Base-by-base conservation (phyloP, 2,329 filamentous ascomycete species). In the Talaromyces sp. region DNA sequence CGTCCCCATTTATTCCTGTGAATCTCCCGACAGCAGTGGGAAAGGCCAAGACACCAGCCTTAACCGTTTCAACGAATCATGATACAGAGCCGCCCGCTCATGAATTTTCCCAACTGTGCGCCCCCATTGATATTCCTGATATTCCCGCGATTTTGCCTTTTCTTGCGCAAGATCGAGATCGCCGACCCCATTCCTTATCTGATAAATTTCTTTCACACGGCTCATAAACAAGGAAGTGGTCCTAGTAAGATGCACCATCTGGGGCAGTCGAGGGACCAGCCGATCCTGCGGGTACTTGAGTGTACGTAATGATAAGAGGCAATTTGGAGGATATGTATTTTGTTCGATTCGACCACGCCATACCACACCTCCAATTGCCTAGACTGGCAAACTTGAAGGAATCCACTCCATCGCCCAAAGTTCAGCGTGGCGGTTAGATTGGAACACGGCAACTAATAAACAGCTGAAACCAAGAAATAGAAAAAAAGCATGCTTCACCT, bases 161-260 rank as follows among this genome's bases (percentile, higher is more conserved):
- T 10, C n/a, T 14, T 30, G 10, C 37, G 30, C 29, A 32, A 39
- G 52, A 58, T 60, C 54, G 40, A 33, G 58, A 55, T 47, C 24
- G 46, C 24, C 36, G 17, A 47, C 43, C 4, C 53, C 52, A 58
- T 46, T 47, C 45, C 44, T 52, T 51, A 58, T 58, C 57, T 48
- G 57, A 60, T 56, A 53, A 49, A 32, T 36, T 29, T 30, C 3
- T 17, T 47, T 27, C 45, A 43, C 43, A 52, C 51, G 47, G 51
- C 51, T 54, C 35, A 44, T 40, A 43, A 48, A 51, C 54, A 53
- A 52, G 51, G 45, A 58, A 63, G 56, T 56, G 60, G 52, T 37
- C 40, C 19, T 14, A 14, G 14, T 6, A 43, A 19, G 19, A n/a
- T 41, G 13, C 16, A 10, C 40, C 40, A 19, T 43, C 40, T 30